Percentiles rank a stretch among this genome's conserved stretches.
phyloP scores from a whole-genome alignment of 2,329 filamentous ascomycete genomes.

The Fusarium sp. region DNA sequence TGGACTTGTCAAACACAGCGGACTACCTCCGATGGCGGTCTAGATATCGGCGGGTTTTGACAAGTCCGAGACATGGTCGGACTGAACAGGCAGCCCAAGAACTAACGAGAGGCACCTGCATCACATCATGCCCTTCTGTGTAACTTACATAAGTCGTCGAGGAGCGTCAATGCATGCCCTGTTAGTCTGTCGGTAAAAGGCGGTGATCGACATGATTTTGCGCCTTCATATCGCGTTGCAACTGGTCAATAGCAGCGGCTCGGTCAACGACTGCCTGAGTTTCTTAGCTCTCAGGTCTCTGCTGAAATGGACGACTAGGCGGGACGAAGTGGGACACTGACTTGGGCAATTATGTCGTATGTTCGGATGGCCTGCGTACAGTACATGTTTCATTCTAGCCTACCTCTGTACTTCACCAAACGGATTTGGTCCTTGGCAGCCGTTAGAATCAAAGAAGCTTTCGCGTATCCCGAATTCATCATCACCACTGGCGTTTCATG shows the following conservation, averaged over 20 bases:
- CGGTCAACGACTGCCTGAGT: conserved; percentile 1
- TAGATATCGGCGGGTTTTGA: conserved; percentile 5
- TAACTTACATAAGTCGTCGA: neutral
- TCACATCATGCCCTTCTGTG: neutral
- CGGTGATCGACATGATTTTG: conserved; percentile 3
- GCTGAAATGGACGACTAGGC: conserved; percentile 3
- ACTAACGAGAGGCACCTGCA: conserved; percentile 1
- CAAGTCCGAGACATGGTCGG: neutral
- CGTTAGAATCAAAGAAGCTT: neutral
- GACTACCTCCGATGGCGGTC: conserved; percentile 18
- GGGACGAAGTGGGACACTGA: conserved; percentile 1
- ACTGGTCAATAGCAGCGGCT: neutral
- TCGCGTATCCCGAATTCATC: neutral
- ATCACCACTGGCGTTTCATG: neutral
- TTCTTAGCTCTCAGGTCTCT: conserved; percentile 5
- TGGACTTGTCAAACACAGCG: conserved; percentile 16
- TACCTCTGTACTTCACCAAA: neutral
- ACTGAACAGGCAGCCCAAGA: conserved; percentile 15
- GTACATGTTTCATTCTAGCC: neutral
- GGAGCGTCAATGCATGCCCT: conserved; percentile 4
- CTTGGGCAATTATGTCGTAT: neutral
- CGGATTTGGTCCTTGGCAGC: neutral
- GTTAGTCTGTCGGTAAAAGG: conserved; percentile 1
- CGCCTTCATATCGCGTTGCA: conserved; percentile 8
- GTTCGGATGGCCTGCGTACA: neutral